Percentiles rank a stretch among this genome's conserved stretches.
phyloP scores from a whole-genome alignment of 345 rosid species.

The Rhizophora mangle region DNA sequence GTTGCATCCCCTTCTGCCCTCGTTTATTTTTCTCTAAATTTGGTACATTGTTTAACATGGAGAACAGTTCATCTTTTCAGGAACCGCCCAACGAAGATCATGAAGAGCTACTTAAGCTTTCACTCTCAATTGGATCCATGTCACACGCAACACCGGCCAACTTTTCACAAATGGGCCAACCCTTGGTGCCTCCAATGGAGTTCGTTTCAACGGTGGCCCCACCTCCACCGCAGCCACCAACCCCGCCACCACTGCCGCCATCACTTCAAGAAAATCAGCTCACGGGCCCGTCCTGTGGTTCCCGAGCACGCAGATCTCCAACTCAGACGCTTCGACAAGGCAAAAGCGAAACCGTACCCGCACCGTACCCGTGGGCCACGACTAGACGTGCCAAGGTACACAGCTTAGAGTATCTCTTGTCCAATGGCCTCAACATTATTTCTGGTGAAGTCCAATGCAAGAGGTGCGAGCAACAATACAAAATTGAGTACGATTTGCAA shows the following conservation, averaged over 20 bases:
- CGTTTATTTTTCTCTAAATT: too few relatives aligned
- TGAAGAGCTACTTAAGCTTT: constrained; percentile 5
- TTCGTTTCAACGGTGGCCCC: background rate
- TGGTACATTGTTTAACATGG: too few relatives aligned
- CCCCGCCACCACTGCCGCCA: background rate
- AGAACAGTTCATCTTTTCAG: too few relatives aligned
- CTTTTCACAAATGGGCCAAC: background rate
- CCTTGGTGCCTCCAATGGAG: background rate
- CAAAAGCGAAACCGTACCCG: constrained; percentile 17
- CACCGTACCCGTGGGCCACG: constrained; percentile 34
- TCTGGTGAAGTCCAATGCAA: constrained; percentile 33
- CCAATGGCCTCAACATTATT: constrained; percentile 15
- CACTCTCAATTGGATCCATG: constrained; percentile 11
- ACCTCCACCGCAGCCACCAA: background rate
- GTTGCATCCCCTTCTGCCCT: too few relatives aligned
- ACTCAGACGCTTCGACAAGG: constrained; percentile 15
- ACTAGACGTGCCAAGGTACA: constrained; percentile 23
- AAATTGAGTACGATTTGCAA: constrained; percentile 26
- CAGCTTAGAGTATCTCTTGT: constrained; percentile 21
- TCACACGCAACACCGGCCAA: background rate
- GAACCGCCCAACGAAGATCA: background rate
- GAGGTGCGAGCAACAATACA: constrained; percentile 14
- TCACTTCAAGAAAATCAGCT: background rate
- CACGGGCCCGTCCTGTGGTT: constrained; percentile 8
- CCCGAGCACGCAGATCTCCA: constrained; percentile 15